Evolutionary conservation across 2,329 filamentous ascomycete species (phyloP), one percentile per base, ranked within the genome.

Genomic region (Aureobasidium subglaciale): DNA sequence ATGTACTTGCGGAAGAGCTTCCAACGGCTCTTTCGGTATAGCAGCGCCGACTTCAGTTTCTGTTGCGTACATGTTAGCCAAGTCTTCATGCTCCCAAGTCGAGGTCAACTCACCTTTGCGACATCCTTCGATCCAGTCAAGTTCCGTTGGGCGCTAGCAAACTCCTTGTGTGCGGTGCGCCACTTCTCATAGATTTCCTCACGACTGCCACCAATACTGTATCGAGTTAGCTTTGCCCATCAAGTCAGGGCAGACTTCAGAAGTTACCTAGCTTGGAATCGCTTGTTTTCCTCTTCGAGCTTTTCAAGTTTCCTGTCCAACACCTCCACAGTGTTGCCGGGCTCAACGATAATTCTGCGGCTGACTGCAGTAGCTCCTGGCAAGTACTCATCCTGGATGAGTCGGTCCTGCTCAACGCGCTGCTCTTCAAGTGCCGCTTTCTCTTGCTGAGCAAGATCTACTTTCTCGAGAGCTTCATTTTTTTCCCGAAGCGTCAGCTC

Each of bases 1-100:
- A 99, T 96, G 62, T 85, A 82, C 24, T 84, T 81, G 64, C 92
- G 87, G 71, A 99, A 97, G 49, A 80, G 77, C 56, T 82, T 78
- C 87, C 90, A 99, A 63, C 90, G 84, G 25, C 78, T 74, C 56
- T 88, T 79, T 15, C 93, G 88, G 56, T 86, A 75, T 9, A 75
- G 71, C 37, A 96, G 80, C 1, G 90, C 83, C 29, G 76, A 65
- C 62, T 78, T 79, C 40, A 84, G 72, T 45, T 72, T 69, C 75
- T 82, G 58, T 52, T 20, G 9, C 6, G 15, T 41, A 18, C 16
- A 32, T 22, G 41, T 35, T 7, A 37, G 25, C n/a, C 56, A 20
- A 20, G 5, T 20, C 7, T 41, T 6, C 15, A 5, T 43, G 24
- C 4, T 9, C 16, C 13, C 4, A 30, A 11, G n/a, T 10, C 70